These are phyloP conservation scores for Hemileia vastatrix DNA, from an alignment of 1,284 basidiomycete species.

Conservation along the genomic window DNA sequence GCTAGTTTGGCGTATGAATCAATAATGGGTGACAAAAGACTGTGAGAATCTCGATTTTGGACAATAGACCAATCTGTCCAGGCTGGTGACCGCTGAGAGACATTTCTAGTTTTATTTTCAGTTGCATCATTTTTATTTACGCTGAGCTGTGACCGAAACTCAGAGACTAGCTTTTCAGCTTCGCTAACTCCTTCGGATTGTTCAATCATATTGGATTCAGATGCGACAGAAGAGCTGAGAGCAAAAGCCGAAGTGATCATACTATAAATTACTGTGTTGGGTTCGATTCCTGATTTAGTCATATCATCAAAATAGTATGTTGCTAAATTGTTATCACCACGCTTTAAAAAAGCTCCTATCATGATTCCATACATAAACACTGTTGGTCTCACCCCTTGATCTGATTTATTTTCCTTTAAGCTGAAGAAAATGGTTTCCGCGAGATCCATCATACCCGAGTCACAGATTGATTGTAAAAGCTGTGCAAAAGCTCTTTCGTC, in stretches of 20 bases:
- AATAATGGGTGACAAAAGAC: slow-evolving; percentile 59
- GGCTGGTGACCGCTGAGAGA: too few species aligned
- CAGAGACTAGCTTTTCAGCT: too few species aligned
- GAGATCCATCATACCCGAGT: slow-evolving; percentile 58
- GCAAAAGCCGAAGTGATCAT: slow-evolving; percentile 59
- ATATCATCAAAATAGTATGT: slow-evolving; percentile 66
- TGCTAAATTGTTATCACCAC: slow-evolving; percentile 54
- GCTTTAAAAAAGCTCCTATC: slow-evolving; percentile 65
- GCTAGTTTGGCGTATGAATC: slow-evolving; percentile 51
- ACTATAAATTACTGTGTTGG: slow-evolving; percentile 61
- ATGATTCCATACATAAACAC: slow-evolving; percentile 69
- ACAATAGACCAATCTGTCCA: slow-evolving; percentile 35
- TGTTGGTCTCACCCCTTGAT: not conserved
- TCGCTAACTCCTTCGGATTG: too few species aligned
- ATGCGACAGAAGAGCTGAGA: slow-evolving; percentile 38
- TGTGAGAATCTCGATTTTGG: slow-evolving; percentile 27
- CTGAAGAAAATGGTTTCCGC: slow-evolving; percentile 59
- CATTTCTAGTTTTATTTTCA: too few species aligned
- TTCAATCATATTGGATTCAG: slow-evolving; percentile 53
- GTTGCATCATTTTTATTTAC: too few species aligned
- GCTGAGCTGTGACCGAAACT: too few species aligned
- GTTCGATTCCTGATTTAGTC: slow-evolving; percentile 57
- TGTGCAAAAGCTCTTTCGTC: slow-evolving; percentile 62
- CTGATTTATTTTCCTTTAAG: slow-evolving; percentile 33
- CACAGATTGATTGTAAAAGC: slow-evolving; percentile 73